Evolutionary conservation across 2,329 filamentous ascomycete genomes (phyloP).

Genomic region (Chaetomiaceae sp.): DNA sequence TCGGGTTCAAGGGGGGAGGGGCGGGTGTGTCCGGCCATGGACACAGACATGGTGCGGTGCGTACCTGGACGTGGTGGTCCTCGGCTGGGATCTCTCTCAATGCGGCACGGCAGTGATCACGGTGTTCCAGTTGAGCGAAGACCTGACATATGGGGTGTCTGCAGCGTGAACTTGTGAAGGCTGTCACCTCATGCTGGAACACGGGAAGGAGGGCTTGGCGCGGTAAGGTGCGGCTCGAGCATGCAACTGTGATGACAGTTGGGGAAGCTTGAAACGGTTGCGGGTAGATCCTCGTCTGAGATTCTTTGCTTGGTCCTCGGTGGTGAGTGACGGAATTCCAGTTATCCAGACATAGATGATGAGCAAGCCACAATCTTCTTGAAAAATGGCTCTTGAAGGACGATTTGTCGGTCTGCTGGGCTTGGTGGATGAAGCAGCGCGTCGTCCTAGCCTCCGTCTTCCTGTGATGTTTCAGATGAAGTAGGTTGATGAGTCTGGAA

Average conservation of each 20-base stretch:
- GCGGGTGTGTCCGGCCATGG: too few relatives aligned
- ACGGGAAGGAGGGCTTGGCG: slow-evolving; percentile 14
- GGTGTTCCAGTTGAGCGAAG: background rate
- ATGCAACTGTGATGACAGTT: slow-evolving; percentile 14
- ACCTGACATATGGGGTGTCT: background rate
- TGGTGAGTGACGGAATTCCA: background rate
- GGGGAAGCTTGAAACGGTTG: slow-evolving; percentile 24
- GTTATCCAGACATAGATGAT: background rate
- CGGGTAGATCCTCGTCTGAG: slow-evolving; percentile 22
- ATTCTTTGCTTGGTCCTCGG: background rate
- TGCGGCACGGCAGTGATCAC: slow-evolving; percentile 7
- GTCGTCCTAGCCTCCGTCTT: too few relatives aligned
- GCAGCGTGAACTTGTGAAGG: background rate
- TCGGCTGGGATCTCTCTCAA: slow-evolving; percentile 10
- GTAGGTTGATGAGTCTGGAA: too few relatives aligned
- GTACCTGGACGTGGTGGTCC: slow-evolving; percentile 18
- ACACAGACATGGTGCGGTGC: slow-evolving; percentile 1
- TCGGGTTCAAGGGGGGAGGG: background rate
- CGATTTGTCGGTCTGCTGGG: too few relatives aligned
- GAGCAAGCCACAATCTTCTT: too few relatives aligned
- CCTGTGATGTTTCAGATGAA: too few relatives aligned
- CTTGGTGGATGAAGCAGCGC: too few relatives aligned
- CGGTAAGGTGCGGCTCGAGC: slow-evolving; percentile 7
- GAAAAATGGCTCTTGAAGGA: too few relatives aligned
- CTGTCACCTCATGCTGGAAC: background rate